Conservation (phyloP, 2,329 filamentous ascomycete species). For the Penicillium italicum region DNA sequence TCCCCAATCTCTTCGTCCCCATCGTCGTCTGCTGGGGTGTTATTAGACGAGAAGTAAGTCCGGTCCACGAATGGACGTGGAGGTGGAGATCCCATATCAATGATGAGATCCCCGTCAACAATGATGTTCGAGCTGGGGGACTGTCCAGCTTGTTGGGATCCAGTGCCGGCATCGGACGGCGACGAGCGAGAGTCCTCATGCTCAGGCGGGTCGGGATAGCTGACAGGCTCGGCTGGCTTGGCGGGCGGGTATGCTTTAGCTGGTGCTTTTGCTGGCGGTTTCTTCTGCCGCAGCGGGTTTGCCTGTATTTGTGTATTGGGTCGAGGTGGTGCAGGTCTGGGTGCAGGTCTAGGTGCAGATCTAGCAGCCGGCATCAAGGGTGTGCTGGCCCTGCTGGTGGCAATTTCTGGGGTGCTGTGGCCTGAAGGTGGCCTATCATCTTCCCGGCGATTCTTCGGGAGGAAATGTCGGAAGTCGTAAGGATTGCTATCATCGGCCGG, state of each 20-base stretch:
- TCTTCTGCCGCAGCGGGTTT: slow-evolving; percentile 35
- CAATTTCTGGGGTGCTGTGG: slow-evolving; percentile 37
- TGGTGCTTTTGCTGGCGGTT: slow-evolving; percentile 18
- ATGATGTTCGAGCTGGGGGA: slow-evolving; percentile 45
- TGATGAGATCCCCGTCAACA: slow-evolving; percentile 47
- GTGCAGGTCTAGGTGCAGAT: slow-evolving; percentile 26
- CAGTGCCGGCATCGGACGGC: slow-evolving; percentile 33
- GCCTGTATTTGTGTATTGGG: slow-evolving; percentile 32
- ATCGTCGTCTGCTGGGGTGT: slow-evolving; percentile 37
- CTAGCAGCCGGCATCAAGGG: slow-evolving; percentile 32
- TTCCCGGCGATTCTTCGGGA: slow-evolving; percentile 40
- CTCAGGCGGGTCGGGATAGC: slow-evolving; percentile 27
- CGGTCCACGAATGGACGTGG: slow-evolving; percentile 42
- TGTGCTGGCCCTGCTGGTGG: slow-evolving; percentile 33
- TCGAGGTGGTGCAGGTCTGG: slow-evolving; percentile 24
- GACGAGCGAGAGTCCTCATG: slow-evolving; percentile 28
- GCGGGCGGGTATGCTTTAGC: slow-evolving; percentile 13
- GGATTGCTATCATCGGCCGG: slow-evolving; percentile 45
- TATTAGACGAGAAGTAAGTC: slow-evolving; percentile 42
- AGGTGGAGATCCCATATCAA: slow-evolving; percentile 48
- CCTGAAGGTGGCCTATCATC: slow-evolving; percentile 35
- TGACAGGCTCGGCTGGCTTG: slow-evolving; percentile 19
- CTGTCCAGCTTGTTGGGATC: slow-evolving; percentile 31
- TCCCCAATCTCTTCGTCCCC: slow-evolving; percentile 43
- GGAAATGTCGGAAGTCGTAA: slow-evolving; percentile 50